Conservation (phyloP, 176 grass and related monocot species). For the Aegilops sharonensis region DNA sequence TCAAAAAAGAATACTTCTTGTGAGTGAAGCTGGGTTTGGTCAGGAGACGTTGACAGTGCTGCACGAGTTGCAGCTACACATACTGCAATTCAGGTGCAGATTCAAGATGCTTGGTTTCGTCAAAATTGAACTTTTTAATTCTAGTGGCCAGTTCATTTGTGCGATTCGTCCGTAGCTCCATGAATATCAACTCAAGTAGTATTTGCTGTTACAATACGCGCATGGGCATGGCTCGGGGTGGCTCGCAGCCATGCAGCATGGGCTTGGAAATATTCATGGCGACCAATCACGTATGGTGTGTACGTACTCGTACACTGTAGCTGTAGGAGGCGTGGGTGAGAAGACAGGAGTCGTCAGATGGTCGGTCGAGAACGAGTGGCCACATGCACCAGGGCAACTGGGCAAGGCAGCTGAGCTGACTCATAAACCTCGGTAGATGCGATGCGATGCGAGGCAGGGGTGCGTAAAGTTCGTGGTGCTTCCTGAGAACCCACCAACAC, state of each 20-base stretch:
- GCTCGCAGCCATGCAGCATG: background rate
- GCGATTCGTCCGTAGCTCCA: too few relatives aligned
- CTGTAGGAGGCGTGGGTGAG: background rate
- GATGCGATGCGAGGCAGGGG: too few relatives aligned
- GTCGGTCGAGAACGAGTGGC: slow-evolving; percentile 7
- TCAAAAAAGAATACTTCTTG: background rate
- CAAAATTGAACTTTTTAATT: background rate
- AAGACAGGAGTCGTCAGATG: slow-evolving; percentile 6
- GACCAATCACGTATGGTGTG: background rate
- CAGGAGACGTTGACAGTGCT: background rate
- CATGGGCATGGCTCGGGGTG: background rate
- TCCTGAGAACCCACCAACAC: background rate
- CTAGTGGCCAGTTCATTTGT: background rate
- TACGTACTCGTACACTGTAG: background rate
- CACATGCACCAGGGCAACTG: background rate
- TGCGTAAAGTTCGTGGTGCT: background rate
- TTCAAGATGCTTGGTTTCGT: background rate
- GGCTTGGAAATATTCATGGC: background rate
- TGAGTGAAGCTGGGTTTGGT: background rate
- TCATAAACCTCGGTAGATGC: background rate
- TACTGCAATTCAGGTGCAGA: background rate
- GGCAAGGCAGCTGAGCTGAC: too few relatives aligned
- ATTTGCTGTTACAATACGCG: background rate
- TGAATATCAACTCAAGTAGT: too few relatives aligned
- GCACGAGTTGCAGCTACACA: background rate